Conservation (phyloP, 106 monocot species). For the Agapanthus africanus region DNA sequence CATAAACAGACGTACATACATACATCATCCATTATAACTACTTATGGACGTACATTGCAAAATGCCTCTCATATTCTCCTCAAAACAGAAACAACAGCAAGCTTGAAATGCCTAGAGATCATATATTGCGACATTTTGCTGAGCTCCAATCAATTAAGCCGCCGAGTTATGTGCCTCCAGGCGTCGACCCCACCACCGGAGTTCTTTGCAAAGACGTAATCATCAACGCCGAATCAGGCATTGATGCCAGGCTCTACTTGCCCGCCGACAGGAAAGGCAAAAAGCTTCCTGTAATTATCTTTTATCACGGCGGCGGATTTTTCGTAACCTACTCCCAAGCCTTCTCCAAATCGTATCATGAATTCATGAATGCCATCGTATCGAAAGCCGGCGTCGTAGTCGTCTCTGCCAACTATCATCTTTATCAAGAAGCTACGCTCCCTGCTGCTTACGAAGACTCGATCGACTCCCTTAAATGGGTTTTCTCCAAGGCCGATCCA, state of each 20-base stretch:
- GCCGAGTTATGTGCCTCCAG: too few relatives aligned
- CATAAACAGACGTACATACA: too few relatives aligned
- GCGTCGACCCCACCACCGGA: background rate
- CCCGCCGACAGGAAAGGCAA: too few relatives aligned
- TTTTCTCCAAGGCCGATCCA: background rate
- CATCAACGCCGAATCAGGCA: background rate
- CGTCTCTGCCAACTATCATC: slow-evolving; percentile 59
- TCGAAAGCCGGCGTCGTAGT: slow-evolving; percentile 6
- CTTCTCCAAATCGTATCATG: background rate
- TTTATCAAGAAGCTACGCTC: slow-evolving; percentile 45
- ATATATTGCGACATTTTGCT: too few relatives aligned
- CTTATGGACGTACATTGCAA: too few relatives aligned
- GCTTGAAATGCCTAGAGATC: too few relatives aligned
- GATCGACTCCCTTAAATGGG: slow-evolving; percentile 17
- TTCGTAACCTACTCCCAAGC: slow-evolving; percentile 7
- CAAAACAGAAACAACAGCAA: too few relatives aligned
- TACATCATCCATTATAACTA: too few relatives aligned
- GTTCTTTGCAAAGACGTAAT: background rate
- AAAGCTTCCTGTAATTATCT: slow-evolving; percentile 10
- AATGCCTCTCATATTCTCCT: too few relatives aligned
- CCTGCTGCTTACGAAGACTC: slow-evolving; percentile 51
- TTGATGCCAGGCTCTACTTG: background rate
- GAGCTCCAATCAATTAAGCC: too few relatives aligned
- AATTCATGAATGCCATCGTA: slow-evolving; percentile 1
- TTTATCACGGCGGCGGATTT: slow-evolving; percentile 19